Evolutionary conservation across 164 flowering plant genomes (phyloP).

Genomic region (Hamamelis virginiana): DNA sequence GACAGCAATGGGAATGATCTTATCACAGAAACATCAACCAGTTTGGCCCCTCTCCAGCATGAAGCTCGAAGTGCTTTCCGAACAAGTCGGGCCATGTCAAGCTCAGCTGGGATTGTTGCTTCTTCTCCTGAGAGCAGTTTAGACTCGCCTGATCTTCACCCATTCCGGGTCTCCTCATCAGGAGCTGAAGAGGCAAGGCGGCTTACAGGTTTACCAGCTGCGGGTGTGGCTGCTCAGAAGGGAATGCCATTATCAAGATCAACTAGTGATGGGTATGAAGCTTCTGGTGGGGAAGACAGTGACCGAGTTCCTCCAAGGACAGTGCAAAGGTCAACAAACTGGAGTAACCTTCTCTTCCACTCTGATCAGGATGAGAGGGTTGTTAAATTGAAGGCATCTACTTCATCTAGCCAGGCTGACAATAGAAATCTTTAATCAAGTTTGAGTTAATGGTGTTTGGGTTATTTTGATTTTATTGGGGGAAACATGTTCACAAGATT

Average conservation of each 20-base stretch:
- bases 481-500: constrained; percentile 21
- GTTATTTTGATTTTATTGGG: constrained; percentile 3
- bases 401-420: constrained; percentile 42
- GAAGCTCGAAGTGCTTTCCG: constrained; percentile 84
- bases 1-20: constrained; percentile 24
- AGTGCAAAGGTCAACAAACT: constrained; percentile 56
- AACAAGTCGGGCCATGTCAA: constrained; percentile 66
- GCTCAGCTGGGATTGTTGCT: constrained; percentile 43
- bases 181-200: constrained; percentile 68
- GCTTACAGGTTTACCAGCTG: constrained; percentile 35
- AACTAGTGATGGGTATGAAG: constrained; percentile 92
- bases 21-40: constrained; percentile 38
- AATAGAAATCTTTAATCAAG: constrained; percentile 36
- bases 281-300: constrained; percentile 98
- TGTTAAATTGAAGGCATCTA: constrained; percentile 35
- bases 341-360: constrained; percentile 56
- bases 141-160: constrained; percentile 82
- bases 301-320: constrained; percentile 68
- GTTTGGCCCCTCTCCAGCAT: constrained; percentile 77
- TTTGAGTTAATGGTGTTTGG: constrained; percentile 2
- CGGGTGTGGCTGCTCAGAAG: constrained; percentile 29
- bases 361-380: constrained; percentile 40
- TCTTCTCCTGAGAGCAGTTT: constrained; percentile 95
- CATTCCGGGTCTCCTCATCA: constrained; percentile 78
- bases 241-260: constrained; percentile 76